Base-by-base conservation (phyloP, 2,329 filamentous ascomycete genomes). In the Aspergillus neotritici region DNA sequence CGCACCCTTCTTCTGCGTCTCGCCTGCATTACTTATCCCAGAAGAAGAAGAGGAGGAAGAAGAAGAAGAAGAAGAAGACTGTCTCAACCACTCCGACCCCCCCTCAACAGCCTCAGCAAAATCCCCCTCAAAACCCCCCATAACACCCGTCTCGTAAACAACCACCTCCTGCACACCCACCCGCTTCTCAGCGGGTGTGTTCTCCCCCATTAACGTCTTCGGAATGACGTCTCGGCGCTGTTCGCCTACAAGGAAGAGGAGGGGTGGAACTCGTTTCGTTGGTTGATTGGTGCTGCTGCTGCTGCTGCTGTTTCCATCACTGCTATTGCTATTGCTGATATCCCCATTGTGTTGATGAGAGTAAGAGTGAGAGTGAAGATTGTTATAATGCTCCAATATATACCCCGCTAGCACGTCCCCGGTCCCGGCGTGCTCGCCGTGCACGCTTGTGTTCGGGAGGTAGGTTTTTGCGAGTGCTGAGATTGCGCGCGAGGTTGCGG, bases 161-260 rank as follows among this genome's bases (percentile, higher is more conserved):
- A 91, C 81, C 6, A 88, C 61, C 65, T 97, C 90, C 31, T 85
- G 78, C 1, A 97, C 84, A 6, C 65, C 66, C 15, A 93, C 84
- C 37, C 78, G 72, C 40, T 66, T 64, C 11, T 70, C 59, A 0
- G 61, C 50, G 0, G 75, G 64, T 7, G 89, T 66, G 0, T 61
- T 55, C 0, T 70, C 60, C 31, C 78, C 76, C 73, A 82, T 86
- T 31, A 97, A 70, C 1, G 80, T 87, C 55, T 79, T 86, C 1
- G 93, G 90, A 50, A 98, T 95, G 52, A 95, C 81, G 62, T 97
- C 93, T 34, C 93, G 74, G 42, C 89, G 79, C 61, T 90, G 86
- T 62, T 96, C 91, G 14, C 93, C 93, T 0, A 94, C 89, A 11
- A 94, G 77, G 63, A 97, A 98, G 1, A 97, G 70, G 4, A 97